Conservation (phyloP, 176 grass and related monocot species). For the Triticum turgidum region DNA sequence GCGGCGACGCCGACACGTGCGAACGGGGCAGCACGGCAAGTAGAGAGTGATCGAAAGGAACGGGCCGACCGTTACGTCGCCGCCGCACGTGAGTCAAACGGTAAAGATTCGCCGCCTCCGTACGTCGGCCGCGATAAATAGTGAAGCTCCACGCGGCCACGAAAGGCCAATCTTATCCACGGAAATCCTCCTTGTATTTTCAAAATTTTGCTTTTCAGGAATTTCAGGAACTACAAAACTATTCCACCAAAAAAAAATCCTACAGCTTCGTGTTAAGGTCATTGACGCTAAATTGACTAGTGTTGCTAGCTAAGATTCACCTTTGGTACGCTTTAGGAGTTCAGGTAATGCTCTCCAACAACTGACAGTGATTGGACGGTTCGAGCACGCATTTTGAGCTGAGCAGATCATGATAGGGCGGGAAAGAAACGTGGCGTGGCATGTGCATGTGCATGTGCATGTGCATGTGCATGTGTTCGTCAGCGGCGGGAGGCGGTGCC, state of each 20-base stretch:
- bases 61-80: neutral
- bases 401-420: neutral
- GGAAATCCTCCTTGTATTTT: neutral
- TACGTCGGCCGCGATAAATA: slow-evolving; percentile 8
- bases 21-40: neutral
- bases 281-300: neutral
- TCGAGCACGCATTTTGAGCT: neutral
- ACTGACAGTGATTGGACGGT: neutral
- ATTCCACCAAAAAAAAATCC: neutral
- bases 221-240: neutral
- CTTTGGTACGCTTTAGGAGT: neutral
- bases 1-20: neutral
- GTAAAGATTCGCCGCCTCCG: neutral
- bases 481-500: neutral
- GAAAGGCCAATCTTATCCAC: slow-evolving; percentile 33
- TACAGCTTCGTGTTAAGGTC: neutral
- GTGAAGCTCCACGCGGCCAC: slow-evolving; percentile 32
- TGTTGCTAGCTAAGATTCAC: neutral
- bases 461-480: neutral
- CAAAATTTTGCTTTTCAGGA: neutral
- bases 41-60: neutral
- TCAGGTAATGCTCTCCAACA: neutral
- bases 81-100: slow-evolving; percentile 34
- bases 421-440: neutral
- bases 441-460: neutral